Percentiles rank a stretch among this genome's conserved stretches.
Conservation (phyloP, 805 yeast species). For the Ogataea trehalophila region DNA sequence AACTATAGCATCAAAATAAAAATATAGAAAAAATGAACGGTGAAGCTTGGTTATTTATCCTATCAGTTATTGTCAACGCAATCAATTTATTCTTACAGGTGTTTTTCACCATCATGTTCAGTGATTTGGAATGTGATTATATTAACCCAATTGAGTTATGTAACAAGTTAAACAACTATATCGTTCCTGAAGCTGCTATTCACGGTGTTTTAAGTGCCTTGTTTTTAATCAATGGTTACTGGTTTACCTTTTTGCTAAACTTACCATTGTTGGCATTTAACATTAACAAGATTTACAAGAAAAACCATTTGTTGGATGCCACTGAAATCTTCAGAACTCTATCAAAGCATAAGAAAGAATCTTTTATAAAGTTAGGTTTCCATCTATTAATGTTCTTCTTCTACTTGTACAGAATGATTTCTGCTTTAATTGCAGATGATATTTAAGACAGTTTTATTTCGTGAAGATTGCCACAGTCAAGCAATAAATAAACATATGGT, state of each 20-base stretch:
- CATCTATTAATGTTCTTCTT: slow-evolving; percentile 89
- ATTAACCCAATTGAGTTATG: slow-evolving; percentile 97
- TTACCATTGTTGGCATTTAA: slow-evolving; percentile 83
- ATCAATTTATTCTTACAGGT: slow-evolving; percentile 87
- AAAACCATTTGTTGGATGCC: slow-evolving; percentile 87
- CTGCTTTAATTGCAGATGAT: slow-evolving; percentile 79
- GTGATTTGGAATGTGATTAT: slow-evolving; percentile 93
- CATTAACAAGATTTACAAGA: slow-evolving; percentile 69
- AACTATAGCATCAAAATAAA: background rate
- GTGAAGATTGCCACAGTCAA: background rate
- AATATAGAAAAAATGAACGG: slow-evolving; percentile 25
- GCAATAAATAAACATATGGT: background rate
- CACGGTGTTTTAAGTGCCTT: slow-evolving; percentile 68
- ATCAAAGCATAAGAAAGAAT: slow-evolving; percentile 87
- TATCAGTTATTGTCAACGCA: slow-evolving; percentile 81
- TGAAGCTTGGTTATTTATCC: slow-evolving; percentile 52
- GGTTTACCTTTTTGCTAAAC: slow-evolving; percentile 83
- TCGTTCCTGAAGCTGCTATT: slow-evolving; percentile 83
- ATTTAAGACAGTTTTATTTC: slow-evolving; percentile 1
- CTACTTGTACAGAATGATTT: slow-evolving; percentile 93
- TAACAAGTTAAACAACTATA: slow-evolving; percentile 82
- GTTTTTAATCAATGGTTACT: slow-evolving; percentile 82
- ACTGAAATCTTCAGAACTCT: slow-evolving; percentile 96
- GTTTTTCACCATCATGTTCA: slow-evolving; percentile 91
- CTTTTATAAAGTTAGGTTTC: slow-evolving; percentile 86